A percentile compares a stretch with the other conserved stretches of the same genome.
These are phyloP conservation scores for Flaveria robusta DNA, from an alignment of 129 eudicot genomes.

Conservation along the genomic window DNA sequence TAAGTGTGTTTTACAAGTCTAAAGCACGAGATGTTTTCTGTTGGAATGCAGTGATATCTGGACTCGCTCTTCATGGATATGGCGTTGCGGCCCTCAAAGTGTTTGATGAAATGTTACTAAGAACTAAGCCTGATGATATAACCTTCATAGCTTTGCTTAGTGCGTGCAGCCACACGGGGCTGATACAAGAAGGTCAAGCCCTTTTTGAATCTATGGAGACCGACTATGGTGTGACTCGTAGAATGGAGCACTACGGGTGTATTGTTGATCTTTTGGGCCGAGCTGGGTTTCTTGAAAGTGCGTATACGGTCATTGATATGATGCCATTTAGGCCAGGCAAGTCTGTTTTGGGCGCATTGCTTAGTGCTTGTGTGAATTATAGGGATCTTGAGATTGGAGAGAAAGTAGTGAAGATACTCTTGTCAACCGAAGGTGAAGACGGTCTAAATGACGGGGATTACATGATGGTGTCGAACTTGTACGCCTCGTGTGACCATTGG, in stretches of 20 bases:
- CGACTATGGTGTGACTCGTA: slow-evolving; percentile 32
- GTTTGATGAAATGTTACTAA: slow-evolving; percentile 33
- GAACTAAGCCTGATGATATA: slow-evolving; percentile 46
- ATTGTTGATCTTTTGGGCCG: slow-evolving; percentile 59
- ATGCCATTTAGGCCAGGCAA: slow-evolving; percentile 58
- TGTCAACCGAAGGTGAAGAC: slow-evolving; percentile 16
- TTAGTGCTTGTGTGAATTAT: slow-evolving; percentile 56
- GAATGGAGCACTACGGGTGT: slow-evolving; percentile 53
- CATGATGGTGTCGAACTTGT: slow-evolving; percentile 57
- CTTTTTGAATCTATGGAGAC: slow-evolving; percentile 41
- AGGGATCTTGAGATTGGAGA: slow-evolving; percentile 48
- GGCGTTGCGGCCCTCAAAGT: slow-evolving; percentile 40
- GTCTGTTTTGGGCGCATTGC: slow-evolving; percentile 53
- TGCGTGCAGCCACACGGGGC: slow-evolving; percentile 61
- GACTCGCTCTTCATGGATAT: slow-evolving; percentile 53
- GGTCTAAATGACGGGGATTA: slow-evolving; percentile 49
- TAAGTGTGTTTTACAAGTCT: slow-evolving; percentile 51
- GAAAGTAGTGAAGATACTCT: slow-evolving; percentile 40
- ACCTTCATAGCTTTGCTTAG: slow-evolving; percentile 51
- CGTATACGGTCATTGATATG: slow-evolving; percentile 37
- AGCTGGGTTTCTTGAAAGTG: slow-evolving; percentile 47
- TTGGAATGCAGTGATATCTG: slow-evolving; percentile 55
- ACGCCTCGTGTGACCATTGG: slow-evolving; percentile 50
- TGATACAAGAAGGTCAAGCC: slow-evolving; percentile 41
- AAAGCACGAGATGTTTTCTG: slow-evolving; percentile 37